phyloP scores from a whole-genome alignment of 495 filamentous ascomycete species.

The Neurospora cerealis region DNA sequence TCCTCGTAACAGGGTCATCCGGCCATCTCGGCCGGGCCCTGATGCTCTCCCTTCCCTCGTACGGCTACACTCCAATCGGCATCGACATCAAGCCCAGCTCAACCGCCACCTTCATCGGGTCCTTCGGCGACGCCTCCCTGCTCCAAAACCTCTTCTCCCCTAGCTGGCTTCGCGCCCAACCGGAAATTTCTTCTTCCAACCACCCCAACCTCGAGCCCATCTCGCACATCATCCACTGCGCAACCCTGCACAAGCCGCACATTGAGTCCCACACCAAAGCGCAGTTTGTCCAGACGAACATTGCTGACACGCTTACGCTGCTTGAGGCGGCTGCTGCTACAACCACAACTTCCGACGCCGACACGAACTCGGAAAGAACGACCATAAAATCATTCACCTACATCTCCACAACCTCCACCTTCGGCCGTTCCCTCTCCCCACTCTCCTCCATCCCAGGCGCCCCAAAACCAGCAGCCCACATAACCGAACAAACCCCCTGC shows the following conservation, averaged over 20 bases:
- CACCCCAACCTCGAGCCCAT: conserved; percentile 1
- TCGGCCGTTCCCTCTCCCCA: conserved; percentile 15
- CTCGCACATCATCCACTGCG: conserved; percentile 21
- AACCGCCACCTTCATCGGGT: conserved; percentile 13
- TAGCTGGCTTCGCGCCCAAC: neutral
- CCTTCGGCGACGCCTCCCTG: conserved; percentile 10
- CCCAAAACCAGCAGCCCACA: conserved; percentile 16
- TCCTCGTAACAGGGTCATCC: conserved; percentile 24
- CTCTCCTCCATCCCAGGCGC: neutral
- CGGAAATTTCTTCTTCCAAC: neutral
- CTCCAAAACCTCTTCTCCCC: conserved; percentile 12
- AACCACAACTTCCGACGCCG: neutral
- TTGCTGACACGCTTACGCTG: conserved; percentile 13
- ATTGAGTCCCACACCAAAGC: conserved; percentile 14
- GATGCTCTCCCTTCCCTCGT: conserved; percentile 14
- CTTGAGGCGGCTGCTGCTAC: conserved; percentile 8
- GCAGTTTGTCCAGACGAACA: conserved; percentile 20
- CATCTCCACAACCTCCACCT: conserved; percentile 23
- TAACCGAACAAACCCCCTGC: conserved; percentile 14
- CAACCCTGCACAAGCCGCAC: conserved; percentile 25
- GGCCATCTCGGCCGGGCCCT: conserved; percentile 24
- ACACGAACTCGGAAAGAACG: neutral
- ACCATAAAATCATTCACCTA: conserved; percentile 16
- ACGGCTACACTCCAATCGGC: conserved; percentile 17
- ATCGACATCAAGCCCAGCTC: conserved; percentile 18